Evolutionary conservation across 1,139 yeast genomes (phyloP).

Genomic region (Candida smagusa): DNA sequence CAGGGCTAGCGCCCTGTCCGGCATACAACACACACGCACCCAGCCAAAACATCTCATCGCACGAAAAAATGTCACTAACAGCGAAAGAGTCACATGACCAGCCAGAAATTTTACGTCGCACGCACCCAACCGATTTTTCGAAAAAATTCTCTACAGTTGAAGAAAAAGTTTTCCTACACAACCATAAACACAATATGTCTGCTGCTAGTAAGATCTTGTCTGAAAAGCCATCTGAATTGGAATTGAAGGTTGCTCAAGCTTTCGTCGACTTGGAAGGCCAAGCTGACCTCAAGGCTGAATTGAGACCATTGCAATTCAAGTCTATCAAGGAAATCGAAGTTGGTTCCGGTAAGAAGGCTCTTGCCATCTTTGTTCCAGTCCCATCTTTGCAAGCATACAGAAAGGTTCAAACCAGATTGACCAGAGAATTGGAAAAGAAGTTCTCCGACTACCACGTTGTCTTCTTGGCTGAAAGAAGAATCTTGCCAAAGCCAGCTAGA

Average conservation of each 20-base stretch:
- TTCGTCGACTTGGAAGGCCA: conserved; percentile 94
- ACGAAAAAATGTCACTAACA: neutral
- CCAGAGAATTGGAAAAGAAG: conserved; percentile 99
- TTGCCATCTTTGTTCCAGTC: conserved; percentile 96
- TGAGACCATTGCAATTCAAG: conserved; percentile 98
- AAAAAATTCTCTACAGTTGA: conserved; percentile 1
- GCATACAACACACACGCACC: neutral
- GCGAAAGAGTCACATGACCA: conserved; percentile 1
- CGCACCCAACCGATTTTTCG: conserved; percentile 5
- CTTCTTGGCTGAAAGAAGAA: conserved; percentile 99
- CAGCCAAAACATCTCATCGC: neutral
- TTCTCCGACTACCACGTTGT: conserved; percentile 99
- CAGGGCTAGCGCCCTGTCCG: conserved; percentile 4
- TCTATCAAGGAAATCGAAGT: conserved; percentile 98
- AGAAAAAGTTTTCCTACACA: conserved; percentile 10
- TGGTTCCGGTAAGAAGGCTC: conserved; percentile 98
- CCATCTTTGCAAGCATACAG: conserved; percentile 93
- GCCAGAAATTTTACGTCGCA: conserved; percentile 1
- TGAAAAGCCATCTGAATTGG: conserved; percentile 94
- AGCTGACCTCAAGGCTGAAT: conserved; percentile 95
- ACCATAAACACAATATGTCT: conserved; percentile 59
- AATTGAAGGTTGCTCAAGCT: conserved; percentile 99
- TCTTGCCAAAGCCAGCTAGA: conserved; percentile 95
- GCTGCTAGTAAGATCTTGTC: conserved; percentile 93
- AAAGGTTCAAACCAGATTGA: conserved; percentile 95